Base-by-base conservation (phyloP, 306 rosid species). In the Quercus mongolica region DNA sequence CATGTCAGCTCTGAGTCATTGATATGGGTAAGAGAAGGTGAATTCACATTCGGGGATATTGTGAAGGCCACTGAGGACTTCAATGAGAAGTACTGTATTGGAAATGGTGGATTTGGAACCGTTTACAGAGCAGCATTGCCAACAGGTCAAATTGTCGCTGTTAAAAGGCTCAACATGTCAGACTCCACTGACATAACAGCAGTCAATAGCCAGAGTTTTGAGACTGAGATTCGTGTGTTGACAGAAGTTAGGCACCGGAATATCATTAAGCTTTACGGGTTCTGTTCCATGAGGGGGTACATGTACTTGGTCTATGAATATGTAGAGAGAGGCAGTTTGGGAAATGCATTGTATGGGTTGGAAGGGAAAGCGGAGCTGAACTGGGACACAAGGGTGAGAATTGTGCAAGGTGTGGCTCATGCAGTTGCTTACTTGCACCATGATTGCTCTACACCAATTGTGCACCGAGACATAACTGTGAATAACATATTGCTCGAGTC, bases 81-180 rank as follows among this genome's bases (percentile, higher is more conserved):
- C 72, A 52, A 78, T 21, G 93, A 87, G 35, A 86, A 78, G 46
- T 80, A 81, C 77, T 90, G 90, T 87, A 80, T 92, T 26, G 97
- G 93, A 75, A 87, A 82, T 73, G 94, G 94, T 79, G 97, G 97
- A 69, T 88, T 81, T 64, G 97, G 94, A 75, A 88, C 81, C 26
- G 97, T 92, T 25, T 92, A 87, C 71, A 87, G 68, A 74, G 97
- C 89, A 11, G 73, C 49, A 65, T 38, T 92, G 51, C 20, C 56
- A n/a, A 78, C 89, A 15, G 86, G 89, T 55, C 79, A 59, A 57
- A 64, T 86, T 55, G 87, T 90, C 74, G 97, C 94, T 18, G 91
- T 92, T 1, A 92, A 92, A 74, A 82, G 73, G 44, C 83, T 92
- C 44, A 86, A 88, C 6, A 63, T 83, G 52, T 44, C 78, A 5